Evolutionary conservation across 2,329 filamentous ascomycete species (phyloP).

Genomic region (Aureobasidium leucospermi): DNA sequence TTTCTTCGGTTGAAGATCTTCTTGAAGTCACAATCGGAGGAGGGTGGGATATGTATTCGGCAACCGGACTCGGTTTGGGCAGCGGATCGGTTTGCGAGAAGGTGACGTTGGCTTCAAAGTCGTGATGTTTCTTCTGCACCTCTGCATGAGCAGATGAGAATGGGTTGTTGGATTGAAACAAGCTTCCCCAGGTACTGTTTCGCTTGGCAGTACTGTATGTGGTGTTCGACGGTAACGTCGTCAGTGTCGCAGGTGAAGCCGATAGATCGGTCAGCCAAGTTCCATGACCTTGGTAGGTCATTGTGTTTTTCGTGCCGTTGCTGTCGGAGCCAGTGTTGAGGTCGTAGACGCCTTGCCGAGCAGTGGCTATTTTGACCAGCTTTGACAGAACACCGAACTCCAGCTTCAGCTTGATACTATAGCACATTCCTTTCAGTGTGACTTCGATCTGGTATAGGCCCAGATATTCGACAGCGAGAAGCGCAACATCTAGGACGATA

Average conservation of each 20-base stretch:
- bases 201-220: background rate
- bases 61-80: constrained; percentile 1
- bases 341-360: constrained; percentile 3
- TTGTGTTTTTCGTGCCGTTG: background rate
- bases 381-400: constrained; percentile 25
- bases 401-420: constrained; percentile 23
- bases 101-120: background rate
- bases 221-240: background rate
- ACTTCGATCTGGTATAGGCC: constrained; percentile 28
- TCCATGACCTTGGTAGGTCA: background rate
- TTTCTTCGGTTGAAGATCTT: background rate
- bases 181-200: background rate
- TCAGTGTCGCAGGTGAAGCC: background rate
- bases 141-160: background rate
- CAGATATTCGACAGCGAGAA: constrained; percentile 29
- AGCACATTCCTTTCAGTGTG: constrained; percentile 31
- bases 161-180: background rate
- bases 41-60: background rate
- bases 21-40: background rate
- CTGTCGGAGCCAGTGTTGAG: background rate
- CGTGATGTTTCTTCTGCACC: background rate
- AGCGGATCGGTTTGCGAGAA: background rate
- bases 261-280: background rate
- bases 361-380: constrained; percentile 20
- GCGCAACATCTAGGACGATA: constrained; percentile 30